Base-by-base conservation (phyloP, 1,139 yeast genomes). In the Lizanozyma gosingica region DNA sequence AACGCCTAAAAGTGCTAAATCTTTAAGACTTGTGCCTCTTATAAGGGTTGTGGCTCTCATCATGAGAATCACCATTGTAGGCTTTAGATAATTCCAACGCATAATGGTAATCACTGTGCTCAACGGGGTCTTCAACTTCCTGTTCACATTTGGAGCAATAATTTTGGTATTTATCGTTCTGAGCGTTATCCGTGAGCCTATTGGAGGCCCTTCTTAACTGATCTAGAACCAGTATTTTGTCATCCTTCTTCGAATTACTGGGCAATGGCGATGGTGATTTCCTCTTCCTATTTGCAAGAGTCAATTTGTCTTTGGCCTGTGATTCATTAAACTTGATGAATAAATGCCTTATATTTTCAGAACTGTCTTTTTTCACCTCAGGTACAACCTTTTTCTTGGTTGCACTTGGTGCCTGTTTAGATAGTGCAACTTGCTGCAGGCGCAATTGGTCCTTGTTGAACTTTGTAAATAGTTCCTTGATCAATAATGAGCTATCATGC, bases 71-170 rank as follows among this genome's bases (percentile, higher is more conserved):
- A 1, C 53, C 55, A 35, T 54, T 55, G 11, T 49, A 39, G 33
- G 48, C 41, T 11, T 47, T 36, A n/a, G 57, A 53, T 29, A 63
- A 45, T 4, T 52, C 45, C 15, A 57, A 22, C 0, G 67, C 67
- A 14, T 54, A 41, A 43, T 62, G 67, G 38, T 40, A 62, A 43
- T 62, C 67, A 16, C 48, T 46, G 47, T 62, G 67, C 27, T 55
- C 59, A 6, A 46, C 41, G 38, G 47, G 47, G 29, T 52, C 52
- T 1, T 42, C 50, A 3, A 37, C 35, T 1, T 35, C 34, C 2
- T 54, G 41, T 2, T 27, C 37, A 35, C 52, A 44, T 2, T 40
- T 39, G 15, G 44, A 37, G 37, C 67, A 62, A 16, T 47, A 41
- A 15, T 17, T 8, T 22, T 22, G 9, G 11, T 6, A 6, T 22